Evolutionary conservation across 2,329 filamentous ascomycete species (phyloP).

Genomic region (Aspergillus texensis): DNA sequence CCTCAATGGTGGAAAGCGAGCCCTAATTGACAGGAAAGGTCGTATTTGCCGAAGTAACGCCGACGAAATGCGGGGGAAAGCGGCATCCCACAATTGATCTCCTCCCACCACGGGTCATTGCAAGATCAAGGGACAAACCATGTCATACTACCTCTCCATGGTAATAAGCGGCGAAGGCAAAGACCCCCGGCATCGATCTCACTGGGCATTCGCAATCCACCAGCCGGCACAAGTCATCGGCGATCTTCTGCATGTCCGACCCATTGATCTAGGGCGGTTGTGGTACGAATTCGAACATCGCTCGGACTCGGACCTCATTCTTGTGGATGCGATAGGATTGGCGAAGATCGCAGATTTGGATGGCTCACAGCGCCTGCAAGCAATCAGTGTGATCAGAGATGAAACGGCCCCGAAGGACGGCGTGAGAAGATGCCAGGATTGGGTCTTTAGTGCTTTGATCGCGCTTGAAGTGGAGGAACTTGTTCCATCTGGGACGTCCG

Average conservation of each 20-base stretch:
- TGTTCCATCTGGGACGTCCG: constrained; percentile 24
- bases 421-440: constrained; percentile 27
- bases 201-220: constrained; percentile 30
- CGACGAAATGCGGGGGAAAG: background rate
- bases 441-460: constrained; percentile 28
- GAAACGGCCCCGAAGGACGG: constrained; percentile 26
- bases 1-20: background rate
- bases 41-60: background rate
- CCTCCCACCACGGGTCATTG: background rate
- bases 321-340: constrained; percentile 26
- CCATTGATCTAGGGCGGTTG: constrained; percentile 23
- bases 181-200: constrained; percentile 25
- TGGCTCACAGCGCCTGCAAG: constrained; percentile 20
- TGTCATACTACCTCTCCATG: constrained; percentile 24
- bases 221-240: constrained; percentile 20
- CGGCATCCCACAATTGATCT: background rate
- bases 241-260: constrained; percentile 31
- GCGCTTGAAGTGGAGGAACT: constrained; percentile 30
- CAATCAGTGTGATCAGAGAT: constrained; percentile 21
- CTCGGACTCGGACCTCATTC: constrained; percentile 23
- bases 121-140: background rate
- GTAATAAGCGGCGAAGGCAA: constrained; percentile 27
- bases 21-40: background rate
- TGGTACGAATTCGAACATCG: constrained; percentile 29
- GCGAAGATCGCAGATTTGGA: constrained; percentile 23